Percentiles rank a stretch among this genome's conserved stretches.
Evolutionary conservation across 192 early-diverging fungal species (phyloP).

Genomic region (Umbelopsis isabellina): DNA sequence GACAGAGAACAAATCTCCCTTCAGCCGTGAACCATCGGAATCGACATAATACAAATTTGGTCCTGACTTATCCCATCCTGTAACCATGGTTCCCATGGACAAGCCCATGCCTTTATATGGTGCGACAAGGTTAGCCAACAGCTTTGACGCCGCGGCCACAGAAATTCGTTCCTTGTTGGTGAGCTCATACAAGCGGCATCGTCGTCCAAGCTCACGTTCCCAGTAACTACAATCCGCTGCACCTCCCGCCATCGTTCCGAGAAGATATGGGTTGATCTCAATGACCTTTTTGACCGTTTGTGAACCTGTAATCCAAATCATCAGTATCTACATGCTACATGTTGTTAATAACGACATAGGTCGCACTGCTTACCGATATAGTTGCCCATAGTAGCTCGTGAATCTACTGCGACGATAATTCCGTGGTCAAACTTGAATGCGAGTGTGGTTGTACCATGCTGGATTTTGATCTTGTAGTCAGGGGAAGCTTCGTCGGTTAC

Average conservation of each 20-base stretch:
- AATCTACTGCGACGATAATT: slow-evolving; percentile 95
- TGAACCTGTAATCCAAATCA: slow-evolving; percentile 65
- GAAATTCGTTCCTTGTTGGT: slow-evolving; percentile 99
- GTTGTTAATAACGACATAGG: not conserved
- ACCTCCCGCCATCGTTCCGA: slow-evolving; percentile 99
- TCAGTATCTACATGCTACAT: not conserved
- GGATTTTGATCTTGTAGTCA: slow-evolving; percentile 86
- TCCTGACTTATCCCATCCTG: slow-evolving; percentile 98
- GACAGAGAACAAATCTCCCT: slow-evolving; percentile 91
- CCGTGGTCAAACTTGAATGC: slow-evolving; percentile 97
- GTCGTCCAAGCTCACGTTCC: slow-evolving; percentile 95
- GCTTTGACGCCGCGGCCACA: slow-evolving; percentile 96
- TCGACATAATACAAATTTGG: slow-evolving; percentile 97
- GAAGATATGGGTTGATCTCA: slow-evolving; percentile 97
- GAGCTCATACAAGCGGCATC: slow-evolving; percentile 93
- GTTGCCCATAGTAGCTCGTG: slow-evolving; percentile 89
- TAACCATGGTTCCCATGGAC: slow-evolving; percentile 99
- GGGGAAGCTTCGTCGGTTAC: slow-evolving; percentile 77
- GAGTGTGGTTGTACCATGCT: slow-evolving; percentile 97
- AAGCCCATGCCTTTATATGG: slow-evolving; percentile 98
- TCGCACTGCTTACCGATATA: slow-evolving; percentile 73
- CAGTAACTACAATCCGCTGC: slow-evolving; percentile 98
- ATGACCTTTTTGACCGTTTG: slow-evolving; percentile 98
- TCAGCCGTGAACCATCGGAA: slow-evolving; percentile 88
- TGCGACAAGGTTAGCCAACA: slow-evolving; percentile 96